Conservation (phyloP, 2,329 filamentous ascomycete genomes). For the Calonectria leucothoes region DNA sequence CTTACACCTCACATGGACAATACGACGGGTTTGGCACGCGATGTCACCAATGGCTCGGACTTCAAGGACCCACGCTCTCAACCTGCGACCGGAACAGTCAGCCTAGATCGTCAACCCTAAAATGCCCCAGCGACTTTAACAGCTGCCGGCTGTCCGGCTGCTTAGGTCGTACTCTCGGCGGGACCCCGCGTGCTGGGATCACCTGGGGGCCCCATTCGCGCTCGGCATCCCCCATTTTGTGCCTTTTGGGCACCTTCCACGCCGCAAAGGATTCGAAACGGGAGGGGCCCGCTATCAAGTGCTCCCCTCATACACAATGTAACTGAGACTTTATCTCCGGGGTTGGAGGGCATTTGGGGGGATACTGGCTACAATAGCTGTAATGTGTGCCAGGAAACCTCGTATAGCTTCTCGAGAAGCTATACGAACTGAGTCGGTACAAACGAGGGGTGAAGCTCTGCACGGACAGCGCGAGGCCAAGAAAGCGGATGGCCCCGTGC, state of each 20-base stretch:
- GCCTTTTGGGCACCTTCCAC: neutral
- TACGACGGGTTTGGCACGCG: conserved; percentile 13
- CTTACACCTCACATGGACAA: neutral
- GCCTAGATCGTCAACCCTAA: conserved; percentile 18
- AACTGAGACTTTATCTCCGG: neutral
- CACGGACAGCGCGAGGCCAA: neutral
- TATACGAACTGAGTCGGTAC: neutral
- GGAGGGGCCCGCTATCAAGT: neutral
- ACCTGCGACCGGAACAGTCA: conserved; percentile 22
- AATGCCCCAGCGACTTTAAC: neutral
- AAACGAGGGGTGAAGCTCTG: neutral
- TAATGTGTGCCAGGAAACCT: neutral
- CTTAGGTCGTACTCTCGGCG: conserved; percentile 2
- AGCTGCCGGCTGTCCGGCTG: conserved; percentile 6
- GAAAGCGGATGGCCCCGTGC: conserved; percentile 1
- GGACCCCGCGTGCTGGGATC: conserved; percentile 13
- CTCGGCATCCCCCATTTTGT: neutral
- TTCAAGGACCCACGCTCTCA: conserved; percentile 8
- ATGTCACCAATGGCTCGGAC: conserved; percentile 20
- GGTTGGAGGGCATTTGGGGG: neutral
- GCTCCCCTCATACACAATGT: neutral
- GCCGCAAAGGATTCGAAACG: conserved; percentile 8
- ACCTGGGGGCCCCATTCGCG: neutral
- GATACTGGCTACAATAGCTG: neutral
- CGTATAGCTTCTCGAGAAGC: neutral